Evolutionary conservation across 257 asterid genomes (phyloP), one percentile per base, ranked within the genome.

Genomic region (Forsythia suspensa): DNA sequence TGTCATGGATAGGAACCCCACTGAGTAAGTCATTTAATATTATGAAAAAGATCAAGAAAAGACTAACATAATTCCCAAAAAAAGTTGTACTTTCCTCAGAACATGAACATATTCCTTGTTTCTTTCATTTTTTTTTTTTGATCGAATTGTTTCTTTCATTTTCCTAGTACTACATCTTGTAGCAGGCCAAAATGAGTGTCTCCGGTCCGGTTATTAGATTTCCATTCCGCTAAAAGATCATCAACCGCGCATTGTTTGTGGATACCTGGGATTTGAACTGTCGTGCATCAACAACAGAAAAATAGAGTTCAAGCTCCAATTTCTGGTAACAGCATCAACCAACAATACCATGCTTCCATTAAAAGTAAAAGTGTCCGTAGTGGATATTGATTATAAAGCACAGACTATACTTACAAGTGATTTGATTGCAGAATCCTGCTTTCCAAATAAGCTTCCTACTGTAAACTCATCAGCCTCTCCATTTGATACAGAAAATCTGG

Each of bases 211-310:
- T 39, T 5, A 38, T 79, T 81, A 81, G 80, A n/a, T 85, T 85
- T 77, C 88, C 84, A 0, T 85, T 81, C 69, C 55, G 76, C 78
- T 85, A 10, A 81, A 85, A 79, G 82, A 76, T 24, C 74, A 21
- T 4, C 88, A 84, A 6, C 85, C 84, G 80, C 61, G 41, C 71
- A 70, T 24, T 24, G 24, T 24, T 0, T 82, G 88, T 16, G 90
- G 88, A 6, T 68, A 57, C 80, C 80, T 78, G 59, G 86, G 82
- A 40, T 86, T 86, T 13, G 85, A 83, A 13, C 29, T 84, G 10
- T 72, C 70, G 16, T 82, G 88, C 84, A 59, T 77, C 0, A 8
- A 57, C 57, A 39, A 5, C 18, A 77, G 75, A 42, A 29, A 72
- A 41, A 73, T 78, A 6, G 72, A 75, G 70, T 38, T 84, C 29